Percentiles rank a stretch among this genome's conserved stretches.
Evolutionary conservation across 495 filamentous ascomycete species (phyloP).

Genomic region (Pseudomonodictys pantanalensis): DNA sequence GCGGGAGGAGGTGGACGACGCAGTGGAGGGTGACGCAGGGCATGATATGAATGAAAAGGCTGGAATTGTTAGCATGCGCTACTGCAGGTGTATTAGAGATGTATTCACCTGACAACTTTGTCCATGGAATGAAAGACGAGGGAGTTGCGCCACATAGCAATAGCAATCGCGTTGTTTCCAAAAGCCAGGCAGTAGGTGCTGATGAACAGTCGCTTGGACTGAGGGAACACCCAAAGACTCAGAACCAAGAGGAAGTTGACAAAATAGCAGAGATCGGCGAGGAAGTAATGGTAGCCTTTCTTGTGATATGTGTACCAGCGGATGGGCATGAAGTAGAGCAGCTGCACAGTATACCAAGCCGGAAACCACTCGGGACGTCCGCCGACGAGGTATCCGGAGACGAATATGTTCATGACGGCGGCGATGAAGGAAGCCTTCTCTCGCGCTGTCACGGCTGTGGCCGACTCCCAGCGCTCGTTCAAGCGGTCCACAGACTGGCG

Average conservation of each 20-base stretch:
- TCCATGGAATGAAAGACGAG: constrained; percentile 97
- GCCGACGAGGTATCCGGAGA: constrained; percentile 91
- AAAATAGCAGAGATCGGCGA: constrained; percentile 97
- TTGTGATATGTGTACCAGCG: constrained; percentile 86
- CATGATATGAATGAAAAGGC: constrained; percentile 98
- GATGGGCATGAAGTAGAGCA: constrained; percentile 91
- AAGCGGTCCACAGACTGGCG: constrained; percentile 81
- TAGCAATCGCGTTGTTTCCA: constrained; percentile 95
- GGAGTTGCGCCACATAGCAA: constrained; percentile 99
- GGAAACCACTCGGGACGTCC: constrained; percentile 83
- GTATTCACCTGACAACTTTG: constrained; percentile 75
- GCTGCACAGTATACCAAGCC: constrained; percentile 72
- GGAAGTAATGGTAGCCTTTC: constrained; percentile 92
- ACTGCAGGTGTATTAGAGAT: not conserved
- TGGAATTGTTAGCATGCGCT: constrained; percentile 34
- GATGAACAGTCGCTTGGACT: constrained; percentile 88
- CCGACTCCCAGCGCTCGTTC: constrained; percentile 80
- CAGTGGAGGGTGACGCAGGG: constrained; percentile 90
- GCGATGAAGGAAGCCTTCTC: constrained; percentile 97
- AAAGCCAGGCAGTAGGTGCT: constrained; percentile 88
- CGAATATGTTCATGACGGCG: constrained; percentile 93
- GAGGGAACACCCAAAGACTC: constrained; percentile 85
- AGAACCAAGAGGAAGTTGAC: constrained; percentile 84
- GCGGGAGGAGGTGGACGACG: constrained; percentile 75
- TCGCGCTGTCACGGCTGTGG: constrained; percentile 77